These are phyloP conservation scores for Colletotrichum tamarilloi DNA, from an alignment of 2,329 filamentous ascomycete genomes.

Conservation along the genomic window DNA sequence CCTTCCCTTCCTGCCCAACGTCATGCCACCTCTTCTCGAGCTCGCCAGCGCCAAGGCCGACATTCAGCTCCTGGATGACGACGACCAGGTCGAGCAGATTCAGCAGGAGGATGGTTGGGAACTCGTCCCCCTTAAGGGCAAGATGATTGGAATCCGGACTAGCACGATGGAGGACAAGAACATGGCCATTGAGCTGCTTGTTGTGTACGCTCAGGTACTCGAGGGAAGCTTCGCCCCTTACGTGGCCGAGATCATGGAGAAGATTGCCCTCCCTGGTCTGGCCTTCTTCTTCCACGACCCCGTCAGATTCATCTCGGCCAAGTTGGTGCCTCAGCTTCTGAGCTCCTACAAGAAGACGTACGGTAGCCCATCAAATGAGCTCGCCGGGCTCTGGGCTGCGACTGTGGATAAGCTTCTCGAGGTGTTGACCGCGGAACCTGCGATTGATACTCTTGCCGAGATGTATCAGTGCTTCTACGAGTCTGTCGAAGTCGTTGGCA, in stretches of 20 bases:
- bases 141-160: conserved; percentile 98
- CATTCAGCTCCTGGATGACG: conserved; percentile 94
- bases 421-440: conserved; percentile 91
- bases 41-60: conserved; percentile 96
- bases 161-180: conserved; percentile 98
- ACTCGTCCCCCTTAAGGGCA: conserved; percentile 94
- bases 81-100: conserved; percentile 91
- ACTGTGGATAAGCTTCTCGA: conserved; percentile 93
- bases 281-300: conserved; percentile 99
- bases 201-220: conserved; percentile 97
- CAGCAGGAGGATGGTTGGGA: conserved; percentile 98
- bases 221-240: conserved; percentile 93
- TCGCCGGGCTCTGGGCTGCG: conserved; percentile 84
- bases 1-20: conserved; percentile 88
- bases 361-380: conserved; percentile 81
- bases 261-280: conserved; percentile 91
- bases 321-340: conserved; percentile 91
- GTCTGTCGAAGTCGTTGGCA: conserved; percentile 92
- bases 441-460: conserved; percentile 94
- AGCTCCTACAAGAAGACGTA: conserved; percentile 95
- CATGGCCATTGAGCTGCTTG: conserved; percentile 98
- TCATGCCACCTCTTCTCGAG: conserved; percentile 93
- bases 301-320: conserved; percentile 93
- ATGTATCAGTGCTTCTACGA: conserved; percentile 99
- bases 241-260: conserved; percentile 93